A percentile compares a stretch with the other conserved stretches of the same genome.
These are phyloP conservation scores for Phytophthora meadii DNA, from an alignment of 352 stramenopile genomes.

Conservation along the genomic window DNA sequence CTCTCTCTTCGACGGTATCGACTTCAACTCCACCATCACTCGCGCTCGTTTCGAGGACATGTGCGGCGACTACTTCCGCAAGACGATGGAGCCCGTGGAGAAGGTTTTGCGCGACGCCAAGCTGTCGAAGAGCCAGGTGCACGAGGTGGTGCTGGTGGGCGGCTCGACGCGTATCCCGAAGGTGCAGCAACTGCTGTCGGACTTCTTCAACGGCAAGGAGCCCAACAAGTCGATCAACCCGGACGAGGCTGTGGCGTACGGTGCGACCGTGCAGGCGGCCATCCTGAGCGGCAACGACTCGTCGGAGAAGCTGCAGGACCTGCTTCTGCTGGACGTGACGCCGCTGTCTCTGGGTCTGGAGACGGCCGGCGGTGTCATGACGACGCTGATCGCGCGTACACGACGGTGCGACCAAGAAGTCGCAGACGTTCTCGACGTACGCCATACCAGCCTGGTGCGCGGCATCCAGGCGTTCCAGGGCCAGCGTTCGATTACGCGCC, in stretches of 20 bases:
- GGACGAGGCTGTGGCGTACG: conserved; percentile 84
- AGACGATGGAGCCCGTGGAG: conserved; percentile 90
- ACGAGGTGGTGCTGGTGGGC: conserved; percentile 87
- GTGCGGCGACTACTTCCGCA: conserved; percentile 92
- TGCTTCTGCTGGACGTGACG: conserved; percentile 90
- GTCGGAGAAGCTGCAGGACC: conserved; percentile 88
- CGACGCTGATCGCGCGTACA: conserved; percentile 86
- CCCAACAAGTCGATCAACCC: conserved; percentile 84
- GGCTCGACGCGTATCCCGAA: conserved; percentile 81
- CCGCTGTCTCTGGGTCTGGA: conserved; percentile 89
- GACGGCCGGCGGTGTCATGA: conserved; percentile 91
- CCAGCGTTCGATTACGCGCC: conserved; percentile 94
- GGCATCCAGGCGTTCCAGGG: conserved; percentile 93
- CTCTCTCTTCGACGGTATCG: conserved; percentile 91
- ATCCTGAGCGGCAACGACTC: conserved; percentile 71
- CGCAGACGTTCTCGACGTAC: conserved; percentile 90
- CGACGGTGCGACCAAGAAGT: conserved; percentile 89
- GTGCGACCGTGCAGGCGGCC: conserved; percentile 74
- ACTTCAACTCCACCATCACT: conserved; percentile 94
- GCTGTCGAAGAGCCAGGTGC: conserved; percentile 84
- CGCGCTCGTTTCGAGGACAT: conserved; percentile 92
- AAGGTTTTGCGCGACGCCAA: conserved; percentile 92
- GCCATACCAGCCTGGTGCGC: conserved; percentile 85
- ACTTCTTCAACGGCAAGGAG: conserved; percentile 80
- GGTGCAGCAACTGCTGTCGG: conserved; percentile 65